These are phyloP conservation scores for Dictyostelium firmibasis DNA, from an alignment of 78 protist species.

Conservation along the genomic window DNA sequence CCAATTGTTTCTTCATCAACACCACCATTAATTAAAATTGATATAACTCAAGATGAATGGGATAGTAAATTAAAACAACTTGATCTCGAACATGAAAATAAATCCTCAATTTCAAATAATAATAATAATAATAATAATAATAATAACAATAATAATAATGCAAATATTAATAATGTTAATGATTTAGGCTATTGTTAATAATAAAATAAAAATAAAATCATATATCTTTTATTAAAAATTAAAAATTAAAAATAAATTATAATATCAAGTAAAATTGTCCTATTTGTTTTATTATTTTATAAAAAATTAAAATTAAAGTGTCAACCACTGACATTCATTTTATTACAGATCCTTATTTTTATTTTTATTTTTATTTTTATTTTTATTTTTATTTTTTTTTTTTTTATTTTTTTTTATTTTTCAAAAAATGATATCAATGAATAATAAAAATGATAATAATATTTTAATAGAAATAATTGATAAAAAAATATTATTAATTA, in stretches of 20 bases:
- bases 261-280: no score
- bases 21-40: not conserved
- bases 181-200: not conserved
- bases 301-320: no score
- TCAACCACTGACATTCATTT: no score
- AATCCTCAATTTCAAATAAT: not conserved
- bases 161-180: not conserved
- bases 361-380: no score
- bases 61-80: not conserved
- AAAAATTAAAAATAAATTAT: no score
- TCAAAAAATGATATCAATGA: not conserved
- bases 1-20: not conserved
- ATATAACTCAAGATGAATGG: not conserved
- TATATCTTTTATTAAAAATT: no score
- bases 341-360: no score
- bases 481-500: constrained; percentile 18
- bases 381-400: no score
- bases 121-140: not conserved
- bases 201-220: not conserved
- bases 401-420: no score
- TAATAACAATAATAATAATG: not conserved
- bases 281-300: no score
- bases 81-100: not conserved
- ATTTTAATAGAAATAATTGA: not conserved
- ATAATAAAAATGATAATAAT: not conserved